Conservation (phyloP, 768 basidiomycete species). For the Leccinum incarnatum region DNA sequence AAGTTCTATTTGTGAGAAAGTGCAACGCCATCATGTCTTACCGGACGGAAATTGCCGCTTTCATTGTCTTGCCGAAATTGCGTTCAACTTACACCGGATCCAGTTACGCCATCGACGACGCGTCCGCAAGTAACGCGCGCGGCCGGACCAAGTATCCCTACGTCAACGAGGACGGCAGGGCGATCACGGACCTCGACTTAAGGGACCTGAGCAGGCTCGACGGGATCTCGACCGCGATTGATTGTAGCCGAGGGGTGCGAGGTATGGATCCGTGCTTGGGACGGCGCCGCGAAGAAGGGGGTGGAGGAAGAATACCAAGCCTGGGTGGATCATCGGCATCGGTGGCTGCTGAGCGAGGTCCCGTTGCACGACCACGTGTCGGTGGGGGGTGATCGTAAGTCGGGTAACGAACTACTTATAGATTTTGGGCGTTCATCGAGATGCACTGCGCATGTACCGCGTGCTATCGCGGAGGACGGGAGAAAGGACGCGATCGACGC, state of each 20-base stretch:
- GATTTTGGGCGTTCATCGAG: conserved; percentile 82
- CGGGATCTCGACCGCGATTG: too few species aligned
- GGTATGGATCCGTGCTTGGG: too few species aligned
- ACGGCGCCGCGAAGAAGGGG: neutral
- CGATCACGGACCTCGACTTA: conserved; percentile 57
- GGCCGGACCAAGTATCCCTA: conserved; percentile 67
- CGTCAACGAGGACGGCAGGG: too few species aligned
- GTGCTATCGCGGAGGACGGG: conserved; percentile 49
- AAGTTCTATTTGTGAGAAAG: too few species aligned
- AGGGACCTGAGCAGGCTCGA: too few species aligned
- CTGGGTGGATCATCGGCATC: conserved; percentile 66
- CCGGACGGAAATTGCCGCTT: too few species aligned
- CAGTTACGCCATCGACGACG: conserved; percentile 18
- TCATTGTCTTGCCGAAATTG: too few species aligned
- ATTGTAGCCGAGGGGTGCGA: neutral
- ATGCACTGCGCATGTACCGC: conserved; percentile 61
- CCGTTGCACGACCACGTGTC: conserved; percentile 32
- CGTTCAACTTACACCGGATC: too few species aligned
- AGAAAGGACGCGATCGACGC: conserved; percentile 69
- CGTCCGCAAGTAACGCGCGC: conserved; percentile 35
- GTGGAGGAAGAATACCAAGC: conserved; percentile 30
- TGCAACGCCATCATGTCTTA: too few species aligned
- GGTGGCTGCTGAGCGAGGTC: conserved; percentile 48
- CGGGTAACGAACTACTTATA: conserved; percentile 34
- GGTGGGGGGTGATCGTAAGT: conserved; percentile 43